Evolutionary conservation across 257 asterid genomes (phyloP), one percentile per base, ranked within the genome.

Genomic region (Osmanthus fragrans): DNA sequence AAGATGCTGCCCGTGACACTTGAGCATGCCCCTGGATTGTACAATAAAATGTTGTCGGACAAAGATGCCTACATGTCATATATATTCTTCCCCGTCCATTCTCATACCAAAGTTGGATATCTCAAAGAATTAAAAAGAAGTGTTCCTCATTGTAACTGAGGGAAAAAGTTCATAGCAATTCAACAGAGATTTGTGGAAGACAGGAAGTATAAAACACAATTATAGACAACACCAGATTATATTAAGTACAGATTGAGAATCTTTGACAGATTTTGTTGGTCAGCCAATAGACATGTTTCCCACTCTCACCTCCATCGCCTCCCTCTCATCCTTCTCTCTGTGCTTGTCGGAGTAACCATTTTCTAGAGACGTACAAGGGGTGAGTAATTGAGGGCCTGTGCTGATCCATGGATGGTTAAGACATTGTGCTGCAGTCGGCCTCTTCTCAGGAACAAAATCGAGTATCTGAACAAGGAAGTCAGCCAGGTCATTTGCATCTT

Each of bases 351-450:
- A 74, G 34, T 72, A 77, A 68, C 89, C 96, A 76, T 87, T 90
- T 63, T 92, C 94, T 73, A 70, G 78, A 80, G 74, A 64, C 80
- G 63, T 74, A 39, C 89, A 79, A n/a, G 93, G 86, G 70, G 81
- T 76, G 56, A 83, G 81, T 63, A 66, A 84, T 40, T 34, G 80
- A 70, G 88, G 92, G 76, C 87, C 84, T 71, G 77, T 84, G 16
- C 51, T 84, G 47, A 96, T 85, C 98, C 98, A 96, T 27, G 96
- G 91, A 82, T 96, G 98, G 71, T 36, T 80, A 74, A 96, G 97
- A 69, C 98, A 92, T 73, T 96, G 90, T 71, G 95, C 96, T 8
- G 98, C 99, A 21, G 97, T 93, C 71, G 89, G 91, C 80, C 94
- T 84, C 49, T 87, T 87, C 66, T 89, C 94, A 21, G 94, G 92